These are phyloP conservation scores for Halenospora varia DNA, from an alignment of 495 filamentous ascomycete genomes.

Conservation along the genomic window DNA sequence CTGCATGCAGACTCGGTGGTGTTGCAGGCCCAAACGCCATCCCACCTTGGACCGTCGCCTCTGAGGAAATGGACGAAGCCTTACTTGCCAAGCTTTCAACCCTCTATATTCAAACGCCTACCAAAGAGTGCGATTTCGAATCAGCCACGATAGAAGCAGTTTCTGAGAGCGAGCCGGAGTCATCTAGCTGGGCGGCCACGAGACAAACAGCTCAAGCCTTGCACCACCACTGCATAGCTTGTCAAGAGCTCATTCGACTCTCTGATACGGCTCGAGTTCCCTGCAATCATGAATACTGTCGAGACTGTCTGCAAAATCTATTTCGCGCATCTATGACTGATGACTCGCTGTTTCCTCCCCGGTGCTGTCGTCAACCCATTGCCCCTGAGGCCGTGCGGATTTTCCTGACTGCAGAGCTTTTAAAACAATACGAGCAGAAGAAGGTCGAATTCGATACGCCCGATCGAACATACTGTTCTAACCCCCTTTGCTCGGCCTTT, in stretches of 20 bases:
- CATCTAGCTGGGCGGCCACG: conserved; percentile 9
- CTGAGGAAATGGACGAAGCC: conserved; percentile 17
- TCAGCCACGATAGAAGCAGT: neutral
- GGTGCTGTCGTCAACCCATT: conserved; percentile 16
- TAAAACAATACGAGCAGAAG: conserved; percentile 22
- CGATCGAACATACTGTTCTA: conserved; percentile 27
- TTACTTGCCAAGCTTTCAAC: conserved; percentile 18
- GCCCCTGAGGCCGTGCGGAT: conserved; percentile 5
- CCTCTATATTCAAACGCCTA: too few species aligned
- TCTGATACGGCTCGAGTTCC: conserved; percentile 11
- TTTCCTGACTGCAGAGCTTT: conserved; percentile 13
- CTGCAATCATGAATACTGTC: conserved; percentile 21
- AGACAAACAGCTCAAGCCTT: neutral
- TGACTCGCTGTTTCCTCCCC: conserved; percentile 18
- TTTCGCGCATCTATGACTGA: conserved; percentile 17
- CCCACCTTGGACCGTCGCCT: conserved; percentile 1
- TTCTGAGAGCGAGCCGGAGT: conserved; percentile 4
- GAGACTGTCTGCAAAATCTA: conserved; percentile 13
- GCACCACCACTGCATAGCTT: conserved; percentile 12
- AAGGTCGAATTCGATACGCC: conserved; percentile 23
- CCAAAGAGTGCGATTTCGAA: too few species aligned
- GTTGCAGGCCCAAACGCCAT: conserved; percentile 2
- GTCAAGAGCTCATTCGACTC: conserved; percentile 10
- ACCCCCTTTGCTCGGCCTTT: conserved; percentile 21
- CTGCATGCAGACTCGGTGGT: conserved; percentile 15